These are phyloP conservation scores for Colletotrichum cereale DNA, from an alignment of 2,329 filamentous ascomycete genomes.

Conservation along the genomic window DNA sequence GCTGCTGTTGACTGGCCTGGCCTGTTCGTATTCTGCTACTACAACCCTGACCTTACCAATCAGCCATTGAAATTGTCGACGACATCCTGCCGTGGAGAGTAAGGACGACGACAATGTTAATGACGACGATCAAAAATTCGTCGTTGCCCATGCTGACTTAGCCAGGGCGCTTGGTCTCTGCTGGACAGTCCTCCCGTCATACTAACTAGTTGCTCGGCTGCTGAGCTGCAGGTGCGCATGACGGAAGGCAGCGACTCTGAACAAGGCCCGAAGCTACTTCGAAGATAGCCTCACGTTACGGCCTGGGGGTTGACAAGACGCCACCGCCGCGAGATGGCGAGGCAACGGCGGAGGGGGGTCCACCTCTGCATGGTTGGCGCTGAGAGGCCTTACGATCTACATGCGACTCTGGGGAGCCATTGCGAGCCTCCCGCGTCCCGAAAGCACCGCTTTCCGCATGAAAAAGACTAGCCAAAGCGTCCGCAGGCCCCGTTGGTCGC, in stretches of 20 bases:
- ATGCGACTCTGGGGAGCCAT: not conserved
- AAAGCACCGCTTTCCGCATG: constrained; percentile 22
- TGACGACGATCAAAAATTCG: not conserved
- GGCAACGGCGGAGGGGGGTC: not conserved
- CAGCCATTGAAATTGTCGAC: not conserved
- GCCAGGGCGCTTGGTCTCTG: too few relatives aligned
- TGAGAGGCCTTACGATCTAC: not conserved
- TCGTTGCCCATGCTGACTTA: not conserved
- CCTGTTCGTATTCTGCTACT: not conserved
- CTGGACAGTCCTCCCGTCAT: not conserved
- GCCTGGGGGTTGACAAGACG: not conserved
- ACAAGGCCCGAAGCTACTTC: too few relatives aligned
- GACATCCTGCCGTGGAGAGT: not conserved
- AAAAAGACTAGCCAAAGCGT: not conserved
- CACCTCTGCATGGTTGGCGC: not conserved
- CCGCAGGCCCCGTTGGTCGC: constrained; percentile 21
- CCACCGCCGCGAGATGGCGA: too few relatives aligned
- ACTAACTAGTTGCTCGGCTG: not conserved
- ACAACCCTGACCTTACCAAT: not conserved
- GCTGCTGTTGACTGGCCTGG: not conserved
- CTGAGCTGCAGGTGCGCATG: not conserved
- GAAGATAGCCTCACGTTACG: too few relatives aligned
- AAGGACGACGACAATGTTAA: not conserved
- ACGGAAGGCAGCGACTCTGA: not conserved
- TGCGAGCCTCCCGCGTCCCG: constrained; percentile 19